phyloP scores from a whole-genome alignment of 169 alveolate genomes.

The Plasmodium billcollinsi region DNA sequence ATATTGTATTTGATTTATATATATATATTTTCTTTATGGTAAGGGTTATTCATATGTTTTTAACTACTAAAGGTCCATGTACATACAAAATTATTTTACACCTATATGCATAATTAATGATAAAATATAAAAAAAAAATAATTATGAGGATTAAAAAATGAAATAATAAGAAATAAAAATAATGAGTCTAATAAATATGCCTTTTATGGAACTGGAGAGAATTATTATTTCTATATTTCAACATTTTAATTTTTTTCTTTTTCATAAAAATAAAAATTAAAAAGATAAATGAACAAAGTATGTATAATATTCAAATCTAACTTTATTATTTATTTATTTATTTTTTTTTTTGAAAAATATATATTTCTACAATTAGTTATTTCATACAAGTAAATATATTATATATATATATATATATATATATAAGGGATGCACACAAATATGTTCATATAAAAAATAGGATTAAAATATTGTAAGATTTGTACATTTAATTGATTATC shows the following conservation, averaged over 20 bases:
- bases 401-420: too few relatives aligned
- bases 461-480: too few relatives aligned
- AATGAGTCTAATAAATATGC: neutral
- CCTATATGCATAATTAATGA: slow-evolving; percentile 70
- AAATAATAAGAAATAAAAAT: slow-evolving; percentile 1
- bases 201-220: slow-evolving; percentile 25
- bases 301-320: neutral
- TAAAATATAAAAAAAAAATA: neutral
- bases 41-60: neutral
- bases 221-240: slow-evolving; percentile 33
- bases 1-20: too few relatives aligned
- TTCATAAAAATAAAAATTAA: slow-evolving; percentile 10
- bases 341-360: neutral
- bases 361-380: neutral
- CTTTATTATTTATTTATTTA: too few relatives aligned
- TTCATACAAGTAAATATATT: neutral
- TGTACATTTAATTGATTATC: too few relatives aligned
- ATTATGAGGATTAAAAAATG: too few relatives aligned
- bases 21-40: neutral
- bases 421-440: slow-evolving; percentile 17
- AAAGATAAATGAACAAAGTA: slow-evolving; percentile 27
- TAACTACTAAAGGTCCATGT: neutral
- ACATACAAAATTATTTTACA: slow-evolving; percentile 17
- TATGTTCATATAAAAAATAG: neutral
- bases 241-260: slow-evolving; percentile 13